Conservation (phyloP, 176 grass and related monocot genomes). For the Microstegium vimineum region DNA sequence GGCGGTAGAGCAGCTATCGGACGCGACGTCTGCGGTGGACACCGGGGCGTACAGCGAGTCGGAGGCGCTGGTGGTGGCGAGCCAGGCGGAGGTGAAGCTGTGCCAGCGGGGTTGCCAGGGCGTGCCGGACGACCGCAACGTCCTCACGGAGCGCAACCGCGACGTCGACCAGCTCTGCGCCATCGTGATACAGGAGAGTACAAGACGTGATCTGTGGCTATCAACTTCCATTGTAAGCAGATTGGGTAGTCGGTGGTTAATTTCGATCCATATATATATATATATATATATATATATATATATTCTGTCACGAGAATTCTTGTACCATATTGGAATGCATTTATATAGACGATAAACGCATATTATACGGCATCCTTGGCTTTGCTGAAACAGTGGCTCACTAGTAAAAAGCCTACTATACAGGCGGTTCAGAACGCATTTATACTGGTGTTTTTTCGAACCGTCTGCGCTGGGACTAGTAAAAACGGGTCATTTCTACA, state of each 20-base stretch:
- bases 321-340: not conserved
- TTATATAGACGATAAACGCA: no score
- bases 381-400: no score
- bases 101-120: constrained; percentile 53
- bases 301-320: not conserved
- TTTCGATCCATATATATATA: not conserved
- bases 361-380: no score
- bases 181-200: not conserved
- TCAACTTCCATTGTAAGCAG: not conserved
- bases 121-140: constrained; percentile 35
- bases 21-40: constrained; percentile 47
- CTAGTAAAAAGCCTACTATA: no score
- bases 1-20: constrained; percentile 62
- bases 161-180: constrained; percentile 52
- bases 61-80: constrained; percentile 35
- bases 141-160: constrained; percentile 50
- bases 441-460: no score
- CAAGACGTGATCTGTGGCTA: not conserved
- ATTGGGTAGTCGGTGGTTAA: not conserved
- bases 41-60: constrained; percentile 38
- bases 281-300: no score
- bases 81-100: constrained; percentile 47
- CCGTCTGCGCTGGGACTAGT: no score
- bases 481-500: no score
- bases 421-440: no score